Conservation (phyloP, 331 rosid genomes). For the Rosa hybrid region DNA sequence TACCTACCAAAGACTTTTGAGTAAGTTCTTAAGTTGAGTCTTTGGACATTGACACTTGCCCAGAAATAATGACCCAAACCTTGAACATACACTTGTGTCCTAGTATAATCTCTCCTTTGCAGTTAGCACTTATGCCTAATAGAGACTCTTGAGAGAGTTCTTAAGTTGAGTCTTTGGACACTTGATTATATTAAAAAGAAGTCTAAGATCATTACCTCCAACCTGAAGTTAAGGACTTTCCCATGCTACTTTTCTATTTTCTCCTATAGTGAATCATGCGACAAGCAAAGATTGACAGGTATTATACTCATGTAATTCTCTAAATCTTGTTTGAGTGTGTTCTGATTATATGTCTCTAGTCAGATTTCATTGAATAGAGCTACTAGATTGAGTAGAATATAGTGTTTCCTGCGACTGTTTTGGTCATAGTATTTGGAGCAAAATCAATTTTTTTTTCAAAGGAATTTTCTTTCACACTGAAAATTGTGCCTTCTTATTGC, state of each 20-base stretch:
- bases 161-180: neutral
- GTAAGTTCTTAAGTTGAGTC: neutral
- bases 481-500: constrained; percentile 29
- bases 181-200: neutral
- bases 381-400: neutral
- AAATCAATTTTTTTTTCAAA: neutral
- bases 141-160: neutral
- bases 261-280: neutral
- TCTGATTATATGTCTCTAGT: neutral
- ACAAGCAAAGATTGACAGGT: constrained; percentile 4
- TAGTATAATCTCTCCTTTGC: neutral
- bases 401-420: neutral
- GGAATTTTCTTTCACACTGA: neutral
- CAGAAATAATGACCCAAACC: too few relatives aligned
- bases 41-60: neutral
- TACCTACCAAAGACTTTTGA: neutral
- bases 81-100: too few relatives aligned
- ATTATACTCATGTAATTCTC: neutral
- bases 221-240: neutral
- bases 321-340: neutral
- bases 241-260: neutral
- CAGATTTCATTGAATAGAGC: neutral
- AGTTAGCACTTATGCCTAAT: neutral
- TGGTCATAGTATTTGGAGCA: neutral
- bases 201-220: neutral